These are phyloP conservation scores for Litsea cubeba DNA, from an alignment of 164 flowering plant genomes.

Conservation along the genomic window DNA sequence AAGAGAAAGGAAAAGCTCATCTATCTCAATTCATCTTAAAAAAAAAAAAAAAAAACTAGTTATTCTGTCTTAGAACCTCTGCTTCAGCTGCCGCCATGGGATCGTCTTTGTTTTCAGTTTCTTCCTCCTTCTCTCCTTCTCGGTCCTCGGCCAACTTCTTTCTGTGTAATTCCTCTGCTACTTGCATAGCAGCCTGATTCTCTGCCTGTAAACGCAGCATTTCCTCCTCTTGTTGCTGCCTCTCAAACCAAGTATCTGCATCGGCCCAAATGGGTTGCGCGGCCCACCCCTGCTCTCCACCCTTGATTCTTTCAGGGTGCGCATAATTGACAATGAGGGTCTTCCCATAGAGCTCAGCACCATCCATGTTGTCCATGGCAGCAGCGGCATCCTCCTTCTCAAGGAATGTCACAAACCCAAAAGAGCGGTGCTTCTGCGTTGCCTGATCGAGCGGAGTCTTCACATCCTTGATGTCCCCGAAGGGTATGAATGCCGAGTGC, in stretches of 20 bases:
- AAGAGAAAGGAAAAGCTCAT: too few species aligned
- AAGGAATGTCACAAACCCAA: slow-evolving; percentile 92
- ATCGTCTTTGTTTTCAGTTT: slow-evolving; percentile 42
- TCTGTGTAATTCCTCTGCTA: slow-evolving; percentile 79
- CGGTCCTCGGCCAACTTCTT: slow-evolving; percentile 76
- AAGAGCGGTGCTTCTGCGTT: slow-evolving; percentile 93
- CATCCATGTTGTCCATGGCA: slow-evolving; percentile 98
- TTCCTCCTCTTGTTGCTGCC: slow-evolving; percentile 95
- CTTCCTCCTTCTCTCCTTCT: slow-evolving; percentile 88
- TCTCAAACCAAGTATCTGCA: slow-evolving; percentile 98
- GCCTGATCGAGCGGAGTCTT: slow-evolving; percentile 94
- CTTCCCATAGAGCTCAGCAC: slow-evolving; percentile 89
- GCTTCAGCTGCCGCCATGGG: slow-evolving; percentile 89
- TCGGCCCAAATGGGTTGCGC: slow-evolving; percentile 99
- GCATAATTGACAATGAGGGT: slow-evolving; percentile 96
- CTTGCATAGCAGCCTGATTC: slow-evolving; percentile 69
- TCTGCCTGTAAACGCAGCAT: slow-evolving; percentile 82
- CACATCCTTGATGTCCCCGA: slow-evolving; percentile 97
- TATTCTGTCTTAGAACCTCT: slow-evolving; percentile 43
- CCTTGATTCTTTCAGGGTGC: slow-evolving; percentile 92
- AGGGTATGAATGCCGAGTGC: slow-evolving; percentile 87
- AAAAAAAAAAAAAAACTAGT: slow-evolving; percentile 13
- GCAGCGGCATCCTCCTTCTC: slow-evolving; percentile 86
- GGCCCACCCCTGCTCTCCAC: slow-evolving; percentile 99
- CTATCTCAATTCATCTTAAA: neutral